Evolutionary conservation across 2,329 filamentous ascomycete genomes (phyloP), one percentile per base, ranked within the genome.

Genomic region (Aspergillus tubingensis): DNA sequence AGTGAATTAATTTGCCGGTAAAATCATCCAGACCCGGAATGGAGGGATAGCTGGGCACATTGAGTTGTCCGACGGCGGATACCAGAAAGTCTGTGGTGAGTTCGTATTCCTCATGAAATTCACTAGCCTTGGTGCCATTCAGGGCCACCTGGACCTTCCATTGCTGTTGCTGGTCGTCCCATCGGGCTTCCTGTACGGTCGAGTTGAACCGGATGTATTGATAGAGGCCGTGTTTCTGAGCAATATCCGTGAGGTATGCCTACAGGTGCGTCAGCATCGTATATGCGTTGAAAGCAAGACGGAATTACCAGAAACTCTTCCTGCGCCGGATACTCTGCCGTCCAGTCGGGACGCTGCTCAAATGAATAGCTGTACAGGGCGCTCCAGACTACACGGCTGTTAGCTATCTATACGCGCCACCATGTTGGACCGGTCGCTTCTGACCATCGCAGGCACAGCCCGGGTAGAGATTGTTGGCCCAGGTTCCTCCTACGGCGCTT

Each of bases 341-440:
- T 81, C 85, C 85, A 86, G 63, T 82, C 77, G 2, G 83, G 75
- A 55, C 86, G 87, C 54, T 85, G 84, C 38, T 83, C 85, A 65
- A 88, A 88, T 5, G 83, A 86, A 70, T 82, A 87, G 47, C 80
- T 84, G 73, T 88, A 88, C 3, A 88, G 74, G 51, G 80, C 74
- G 36, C 79, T 82, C 78, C 79, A 82, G 8, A 86, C 82, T 76
- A 56, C 5, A 19, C n/a, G 6, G 17, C 23, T 21, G 17, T 54
- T 13, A 44, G 38, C n/a, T 3, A 10, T 2, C 1, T 13, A 17
- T 17, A 32, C 62, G 15, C 62, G 43, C 32, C 8, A 2, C 51
- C 17, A 7, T 10, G 23, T 13, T 7, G 3, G 7, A 1, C 8
- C 2, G 32, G 41, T 44, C 41, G 19, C 11, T 44, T 41, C 67